Conservation (phyloP, 176 grass and related monocot species). For the Lolium rigidum region DNA sequence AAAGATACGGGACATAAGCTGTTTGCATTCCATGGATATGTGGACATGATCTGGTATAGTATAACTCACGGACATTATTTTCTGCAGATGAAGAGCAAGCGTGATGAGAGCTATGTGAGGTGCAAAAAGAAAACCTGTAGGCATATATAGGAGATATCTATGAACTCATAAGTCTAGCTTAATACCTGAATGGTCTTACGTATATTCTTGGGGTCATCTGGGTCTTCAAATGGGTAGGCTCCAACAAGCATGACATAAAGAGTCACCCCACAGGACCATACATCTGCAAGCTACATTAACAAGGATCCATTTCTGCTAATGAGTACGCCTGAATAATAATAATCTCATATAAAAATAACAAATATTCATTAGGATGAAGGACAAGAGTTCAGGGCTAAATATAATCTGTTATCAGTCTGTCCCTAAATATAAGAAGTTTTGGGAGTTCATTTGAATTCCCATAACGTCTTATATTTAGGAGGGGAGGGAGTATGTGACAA, state of each 20-base stretch:
- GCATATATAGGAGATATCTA: constrained; percentile 1
- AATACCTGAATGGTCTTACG: constrained; percentile 89
- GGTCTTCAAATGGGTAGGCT: constrained; percentile 96
- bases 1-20: constrained; percentile 84
- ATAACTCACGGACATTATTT: constrained; percentile 90
- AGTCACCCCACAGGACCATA: constrained; percentile 98
- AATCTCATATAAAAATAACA: background rate
- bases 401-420: background rate
- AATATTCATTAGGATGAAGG: background rate
- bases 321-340: constrained; percentile 35
- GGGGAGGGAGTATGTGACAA: background rate
- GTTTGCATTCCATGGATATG: constrained; percentile 72
- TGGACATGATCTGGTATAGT: constrained; percentile 89
- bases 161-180: background rate
- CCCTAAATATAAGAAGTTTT: too few relatives aligned
- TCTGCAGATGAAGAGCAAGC: constrained; percentile 46
- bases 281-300: constrained; percentile 89
- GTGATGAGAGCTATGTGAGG: constrained; percentile 30
- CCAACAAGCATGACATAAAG: constrained; percentile 97
- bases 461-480: too few relatives aligned
- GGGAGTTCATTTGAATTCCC: too few relatives aligned
- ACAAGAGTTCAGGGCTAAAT: constrained; percentile 1
- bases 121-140: constrained; percentile 1
- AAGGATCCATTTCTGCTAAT: constrained; percentile 29
- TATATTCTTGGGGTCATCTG: constrained; percentile 92